A percentile compares a stretch with the other conserved stretches of the same genome.
phyloP scores from a whole-genome alignment of 768 basidiomycete species.

The Paxillus ammoniavirescens region DNA sequence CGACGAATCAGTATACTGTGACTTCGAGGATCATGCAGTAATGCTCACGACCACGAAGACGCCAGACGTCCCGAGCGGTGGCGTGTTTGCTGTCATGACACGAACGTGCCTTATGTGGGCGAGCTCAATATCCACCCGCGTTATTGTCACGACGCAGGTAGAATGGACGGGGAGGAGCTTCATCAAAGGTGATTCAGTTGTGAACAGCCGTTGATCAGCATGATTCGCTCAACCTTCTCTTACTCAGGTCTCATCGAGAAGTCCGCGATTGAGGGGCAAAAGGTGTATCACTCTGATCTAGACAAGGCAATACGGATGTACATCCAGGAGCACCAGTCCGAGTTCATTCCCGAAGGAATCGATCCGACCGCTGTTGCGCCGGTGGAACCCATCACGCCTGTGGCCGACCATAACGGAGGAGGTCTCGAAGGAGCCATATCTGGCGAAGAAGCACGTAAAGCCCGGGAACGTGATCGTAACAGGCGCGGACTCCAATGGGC shows the following conservation, averaged over 20 bases:
- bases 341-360: conserved; percentile 85
- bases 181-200: conserved; percentile 70
- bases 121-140: conserved; percentile 66
- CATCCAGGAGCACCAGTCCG: conserved; percentile 84
- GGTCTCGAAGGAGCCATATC: conserved; percentile 8
- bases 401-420: conserved; percentile 12
- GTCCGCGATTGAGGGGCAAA: conserved; percentile 90
- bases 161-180: conserved; percentile 98
- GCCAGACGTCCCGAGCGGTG: conserved; percentile 93
- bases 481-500: conserved; percentile 83
- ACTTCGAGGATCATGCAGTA: conserved; percentile 80
- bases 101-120: conserved; percentile 96
- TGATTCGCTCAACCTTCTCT: not conserved
- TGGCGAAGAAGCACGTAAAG: conserved; percentile 34
- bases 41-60: conserved; percentile 89
- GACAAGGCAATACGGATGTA: conserved; percentile 84
- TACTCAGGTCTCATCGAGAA: conserved; percentile 85
- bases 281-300: conserved; percentile 77
- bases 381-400: conserved; percentile 35
- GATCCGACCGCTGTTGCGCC: conserved; percentile 56
- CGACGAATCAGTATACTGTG: conserved; percentile 78
- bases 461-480: conserved; percentile 66
- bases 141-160: conserved; percentile 86
- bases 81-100: conserved; percentile 92
- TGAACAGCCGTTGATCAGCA: not conserved